These are phyloP conservation scores for Flaveria sonorensis DNA, from an alignment of 129 eudicot genomes.

Conservation along the genomic window DNA sequence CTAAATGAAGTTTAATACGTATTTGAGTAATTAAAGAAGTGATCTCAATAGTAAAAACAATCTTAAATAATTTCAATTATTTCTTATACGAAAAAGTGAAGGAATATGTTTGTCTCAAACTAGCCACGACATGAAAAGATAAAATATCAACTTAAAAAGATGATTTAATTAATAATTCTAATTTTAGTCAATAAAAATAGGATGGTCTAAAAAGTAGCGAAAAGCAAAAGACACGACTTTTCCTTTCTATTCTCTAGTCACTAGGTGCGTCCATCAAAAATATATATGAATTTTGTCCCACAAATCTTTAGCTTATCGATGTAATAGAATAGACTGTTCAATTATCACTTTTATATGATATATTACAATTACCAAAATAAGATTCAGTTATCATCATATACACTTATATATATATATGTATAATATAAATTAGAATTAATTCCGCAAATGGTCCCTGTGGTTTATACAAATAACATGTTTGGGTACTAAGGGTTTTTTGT, in stretches of 20 bases:
- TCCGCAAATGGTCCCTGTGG: too few relatives aligned
- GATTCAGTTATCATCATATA: not conserved
- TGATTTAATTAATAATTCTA: not conserved
- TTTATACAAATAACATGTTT: too few relatives aligned
- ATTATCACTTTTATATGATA: not conserved
- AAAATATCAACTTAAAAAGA: not conserved
- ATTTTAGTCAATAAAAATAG: constrained; percentile 15
- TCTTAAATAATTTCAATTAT: too few relatives aligned
- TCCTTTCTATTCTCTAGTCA: constrained; percentile 29
- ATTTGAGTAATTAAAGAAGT: not conserved
- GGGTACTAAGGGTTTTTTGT: too few relatives aligned
- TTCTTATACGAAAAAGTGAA: not conserved
- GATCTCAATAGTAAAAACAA: not conserved
- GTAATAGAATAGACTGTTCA: not conserved
- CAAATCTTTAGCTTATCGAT: constrained; percentile 5
- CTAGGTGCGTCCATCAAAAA: constrained; percentile 10
- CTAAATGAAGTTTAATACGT: not conserved
- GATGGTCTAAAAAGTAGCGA: constrained; percentile 26
- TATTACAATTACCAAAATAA: not conserved
- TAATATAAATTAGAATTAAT: too few relatives aligned
- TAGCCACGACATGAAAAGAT: not conserved
- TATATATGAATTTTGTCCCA: not conserved
- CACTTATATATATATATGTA: not conserved
- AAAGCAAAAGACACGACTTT: constrained; percentile 25
- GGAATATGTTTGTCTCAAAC: not conserved